Base-by-base conservation (phyloP, 306 rosid genomes). In the Citrullus amarus region DNA sequence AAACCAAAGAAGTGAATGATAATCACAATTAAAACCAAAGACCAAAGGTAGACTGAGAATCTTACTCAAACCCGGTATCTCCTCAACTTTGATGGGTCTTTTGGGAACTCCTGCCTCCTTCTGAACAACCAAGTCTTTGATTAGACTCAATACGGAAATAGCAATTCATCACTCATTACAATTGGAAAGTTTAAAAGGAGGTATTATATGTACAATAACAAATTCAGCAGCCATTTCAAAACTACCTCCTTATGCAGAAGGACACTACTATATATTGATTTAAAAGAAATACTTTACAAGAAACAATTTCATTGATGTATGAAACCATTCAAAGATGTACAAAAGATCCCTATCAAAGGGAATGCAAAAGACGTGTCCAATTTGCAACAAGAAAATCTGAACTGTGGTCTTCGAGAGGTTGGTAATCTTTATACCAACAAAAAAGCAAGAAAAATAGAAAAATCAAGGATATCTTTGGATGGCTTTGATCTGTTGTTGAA, bases 21-120 rank as follows among this genome's bases (percentile, higher is more conserved):
- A 48, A 22, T 46, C 32, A 20, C 58, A 78, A 38, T 39, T 8
- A 36, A 60, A 14, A 43, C 11, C 25, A 16, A 34, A 79, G 76
- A 39, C 73, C 80, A 61, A 83, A 48, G 74, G n/a, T 67, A 53
- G 78, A 53, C n/a, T 6, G 57, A 53, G 8, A 38, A 32, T 83
- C 97, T 91, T 86, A 96, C 99, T 86, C 85, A 96, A 90, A 57
- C 98, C 98, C 38, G 97, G 97, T 81, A 96, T 92, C 62, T 92
- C 99, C 83, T 90, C 90, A 44, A 89, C 90, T 86, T 91, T 88
- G 84, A 85, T 25, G 67, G 80, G 75, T 77, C 85, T 96, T 81
- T 87, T 88, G 43, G 99, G 96, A 81, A 90, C 69, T 70, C 99
- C 97, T 75, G 97, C 97, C 83, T 96, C 97, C 80, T 88, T 91